A percentile compares a stretch with the other conserved stretches of the same genome.
phyloP scores from a whole-genome alignment of 2,329 filamentous ascomycete genomes.

The Hymenoscyphus infarciens region DNA sequence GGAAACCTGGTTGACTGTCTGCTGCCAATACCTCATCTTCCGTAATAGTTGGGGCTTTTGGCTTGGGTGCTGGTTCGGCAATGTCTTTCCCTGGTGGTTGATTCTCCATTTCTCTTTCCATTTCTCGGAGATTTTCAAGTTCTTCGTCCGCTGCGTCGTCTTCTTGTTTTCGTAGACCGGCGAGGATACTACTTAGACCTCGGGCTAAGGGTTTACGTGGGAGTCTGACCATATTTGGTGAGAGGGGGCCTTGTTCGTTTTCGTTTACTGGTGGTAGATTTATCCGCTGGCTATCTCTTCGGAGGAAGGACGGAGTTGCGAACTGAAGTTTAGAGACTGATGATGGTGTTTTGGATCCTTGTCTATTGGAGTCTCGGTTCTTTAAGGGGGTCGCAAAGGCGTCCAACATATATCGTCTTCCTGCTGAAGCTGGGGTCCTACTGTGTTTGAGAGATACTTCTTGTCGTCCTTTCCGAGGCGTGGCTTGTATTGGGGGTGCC shows the following conservation, averaged over 20 bases:
- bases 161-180: constrained; percentile 64
- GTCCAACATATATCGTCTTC: constrained; percentile 60
- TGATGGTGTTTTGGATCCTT: constrained; percentile 43
- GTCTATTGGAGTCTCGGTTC: constrained; percentile 40
- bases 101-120: constrained; percentile 68
- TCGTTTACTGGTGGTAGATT: constrained; percentile 54
- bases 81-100: constrained; percentile 18
- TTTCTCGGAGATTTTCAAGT: constrained; percentile 67
- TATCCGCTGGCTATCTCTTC: constrained; percentile 44
- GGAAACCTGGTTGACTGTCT: constrained; percentile 42
- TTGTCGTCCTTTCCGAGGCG: constrained; percentile 30
- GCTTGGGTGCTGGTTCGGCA: constrained; percentile 16
- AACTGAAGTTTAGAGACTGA: constrained; percentile 56
- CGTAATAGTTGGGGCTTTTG: constrained; percentile 23
- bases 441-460: constrained; percentile 21
- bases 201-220: constrained; percentile 61
- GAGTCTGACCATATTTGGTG: constrained; percentile 45
- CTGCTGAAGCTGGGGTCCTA: constrained; percentile 48
- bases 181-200: constrained; percentile 71
- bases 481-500: constrained; percentile 37
- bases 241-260: constrained; percentile 47
- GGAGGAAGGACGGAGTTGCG: constrained; percentile 68
- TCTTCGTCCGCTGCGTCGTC: constrained; percentile 70
- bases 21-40: constrained; percentile 41
- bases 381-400: constrained; percentile 64